These are phyloP conservation scores for Alternaria burnsii DNA, from an alignment of 2,329 filamentous ascomycete genomes.

Conservation along the genomic window DNA sequence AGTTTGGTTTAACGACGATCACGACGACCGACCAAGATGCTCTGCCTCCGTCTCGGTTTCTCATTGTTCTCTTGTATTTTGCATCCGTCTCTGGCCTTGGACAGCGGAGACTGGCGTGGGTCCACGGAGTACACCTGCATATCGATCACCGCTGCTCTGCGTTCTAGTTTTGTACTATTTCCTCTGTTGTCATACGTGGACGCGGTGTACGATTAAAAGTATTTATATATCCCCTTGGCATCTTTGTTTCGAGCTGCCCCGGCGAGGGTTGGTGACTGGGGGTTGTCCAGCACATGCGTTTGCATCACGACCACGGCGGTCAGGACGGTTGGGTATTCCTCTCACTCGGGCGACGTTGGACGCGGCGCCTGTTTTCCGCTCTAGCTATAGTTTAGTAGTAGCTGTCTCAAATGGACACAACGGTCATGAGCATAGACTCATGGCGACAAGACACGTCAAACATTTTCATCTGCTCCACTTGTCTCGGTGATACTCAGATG, in stretches of 20 bases:
- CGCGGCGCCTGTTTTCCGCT: constrained; percentile 31
- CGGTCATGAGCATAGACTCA: constrained; percentile 27
- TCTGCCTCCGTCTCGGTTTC: constrained; percentile 11
- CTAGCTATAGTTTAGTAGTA: constrained; percentile 30
- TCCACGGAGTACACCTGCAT: constrained; percentile 37
- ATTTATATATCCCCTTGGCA: constrained; percentile 34
- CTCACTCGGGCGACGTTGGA: constrained; percentile 28
- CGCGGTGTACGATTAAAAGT: constrained; percentile 45
- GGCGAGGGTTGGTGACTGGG: constrained; percentile 24
- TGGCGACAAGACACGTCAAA: constrained; percentile 24
- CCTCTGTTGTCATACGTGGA: constrained; percentile 27
- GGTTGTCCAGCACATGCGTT: constrained; percentile 13
- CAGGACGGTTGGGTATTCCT: constrained; percentile 30
- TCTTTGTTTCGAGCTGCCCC: constrained; percentile 26
- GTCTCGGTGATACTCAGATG: constrained; percentile 18
- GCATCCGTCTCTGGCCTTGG: constrained; percentile 23
- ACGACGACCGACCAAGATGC: constrained; percentile 21
- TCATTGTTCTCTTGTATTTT: constrained; percentile 13
- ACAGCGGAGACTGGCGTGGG: constrained; percentile 23
- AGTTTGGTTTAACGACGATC: constrained; percentile 32
- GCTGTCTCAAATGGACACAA: constrained; percentile 29
- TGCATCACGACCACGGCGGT: constrained; percentile 20
- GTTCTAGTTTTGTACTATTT: constrained; percentile 35
- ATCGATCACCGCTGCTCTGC: constrained; percentile 25
- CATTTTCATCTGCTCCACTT: constrained; percentile 3